Conservation (phyloP, 805 yeast genomes). For the Metschnikowia reukaufii region DNA sequence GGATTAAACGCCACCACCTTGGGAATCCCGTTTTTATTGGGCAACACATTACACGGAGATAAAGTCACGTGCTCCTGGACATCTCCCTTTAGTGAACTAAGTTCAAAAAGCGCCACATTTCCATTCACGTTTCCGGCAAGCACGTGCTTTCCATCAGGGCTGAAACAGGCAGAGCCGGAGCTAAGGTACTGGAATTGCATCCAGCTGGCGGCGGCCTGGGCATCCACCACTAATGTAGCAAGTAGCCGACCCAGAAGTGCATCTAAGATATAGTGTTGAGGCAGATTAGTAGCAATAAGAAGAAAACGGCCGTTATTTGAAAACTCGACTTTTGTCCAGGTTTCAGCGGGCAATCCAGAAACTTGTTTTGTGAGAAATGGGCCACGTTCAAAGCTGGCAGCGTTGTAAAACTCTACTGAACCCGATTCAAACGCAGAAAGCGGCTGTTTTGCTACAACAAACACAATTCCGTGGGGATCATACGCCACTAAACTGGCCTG, state of each 20-base stretch:
- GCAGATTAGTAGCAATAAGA: constrained; percentile 54
- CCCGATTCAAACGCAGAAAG: constrained; percentile 17
- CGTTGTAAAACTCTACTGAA: constrained; percentile 55
- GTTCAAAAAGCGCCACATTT: constrained; percentile 32
- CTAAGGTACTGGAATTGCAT: constrained; percentile 33
- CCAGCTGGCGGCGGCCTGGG: constrained; percentile 18
- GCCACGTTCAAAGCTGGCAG: constrained; percentile 54
- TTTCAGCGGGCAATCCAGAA: constrained; percentile 23
- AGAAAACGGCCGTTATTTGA: constrained; percentile 73
- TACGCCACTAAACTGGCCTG: constrained; percentile 61
- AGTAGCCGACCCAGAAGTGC: constrained; percentile 61
- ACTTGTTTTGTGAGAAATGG: constrained; percentile 45
- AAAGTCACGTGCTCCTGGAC: constrained; percentile 21
- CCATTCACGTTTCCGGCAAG: constrained; percentile 31
- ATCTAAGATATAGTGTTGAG: constrained; percentile 61
- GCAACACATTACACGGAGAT: constrained; percentile 25
- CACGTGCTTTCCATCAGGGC: constrained; percentile 43
- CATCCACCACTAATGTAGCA: constrained; percentile 26
- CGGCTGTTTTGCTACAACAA: constrained; percentile 54
- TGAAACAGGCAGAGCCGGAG: constrained; percentile 35
- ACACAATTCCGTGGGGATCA: constrained; percentile 83
- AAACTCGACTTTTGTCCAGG: constrained; percentile 71
- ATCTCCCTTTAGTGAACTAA: constrained; percentile 23
- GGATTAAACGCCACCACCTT: constrained; percentile 62
- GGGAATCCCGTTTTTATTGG: constrained; percentile 38